Percentiles rank a stretch among this genome's conserved stretches.
Evolutionary conservation across 345 rosid species (phyloP).

Genomic region (Xanthoceras sorbifolium): DNA sequence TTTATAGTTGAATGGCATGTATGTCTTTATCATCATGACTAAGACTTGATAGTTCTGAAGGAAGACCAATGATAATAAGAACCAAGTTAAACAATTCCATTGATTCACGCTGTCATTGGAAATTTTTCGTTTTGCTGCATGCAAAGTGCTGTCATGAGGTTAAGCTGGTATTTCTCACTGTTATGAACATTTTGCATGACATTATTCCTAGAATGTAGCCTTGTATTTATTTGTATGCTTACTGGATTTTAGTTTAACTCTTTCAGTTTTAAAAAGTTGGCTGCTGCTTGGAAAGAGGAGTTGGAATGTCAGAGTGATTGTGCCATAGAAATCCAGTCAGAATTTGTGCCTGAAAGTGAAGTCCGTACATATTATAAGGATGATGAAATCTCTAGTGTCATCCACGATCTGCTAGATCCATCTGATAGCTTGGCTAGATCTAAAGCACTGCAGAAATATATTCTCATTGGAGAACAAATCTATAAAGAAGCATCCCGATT

Average conservation of each 20-base stretch:
- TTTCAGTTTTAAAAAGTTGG: constrained; percentile 75
- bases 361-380: constrained; percentile 43
- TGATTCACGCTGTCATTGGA: not conserved
- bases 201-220: not conserved
- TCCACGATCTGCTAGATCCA: constrained; percentile 62
- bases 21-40: too few species aligned
- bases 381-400: constrained; percentile 47
- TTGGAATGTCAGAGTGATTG: constrained; percentile 39
- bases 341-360: constrained; percentile 42
- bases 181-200: not conserved
- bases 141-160: not conserved
- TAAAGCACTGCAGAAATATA: constrained; percentile 59
- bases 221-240: not conserved
- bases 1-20: too few species aligned
- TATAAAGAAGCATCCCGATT: constrained; percentile 53
- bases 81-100: not conserved
- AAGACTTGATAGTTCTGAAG: not conserved
- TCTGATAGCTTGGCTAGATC: constrained; percentile 48
- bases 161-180: constrained; percentile 3
- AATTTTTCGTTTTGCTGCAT: not conserved
- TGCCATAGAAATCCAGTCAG: constrained; percentile 35
- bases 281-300: constrained; percentile 58
- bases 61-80: not conserved
- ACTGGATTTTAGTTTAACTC: constrained; percentile 1
- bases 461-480: constrained; percentile 56